These are phyloP conservation scores for Talaromyces sp. DNA, from an alignment of 2,329 filamentous ascomycete species.

Conservation along the genomic window DNA sequence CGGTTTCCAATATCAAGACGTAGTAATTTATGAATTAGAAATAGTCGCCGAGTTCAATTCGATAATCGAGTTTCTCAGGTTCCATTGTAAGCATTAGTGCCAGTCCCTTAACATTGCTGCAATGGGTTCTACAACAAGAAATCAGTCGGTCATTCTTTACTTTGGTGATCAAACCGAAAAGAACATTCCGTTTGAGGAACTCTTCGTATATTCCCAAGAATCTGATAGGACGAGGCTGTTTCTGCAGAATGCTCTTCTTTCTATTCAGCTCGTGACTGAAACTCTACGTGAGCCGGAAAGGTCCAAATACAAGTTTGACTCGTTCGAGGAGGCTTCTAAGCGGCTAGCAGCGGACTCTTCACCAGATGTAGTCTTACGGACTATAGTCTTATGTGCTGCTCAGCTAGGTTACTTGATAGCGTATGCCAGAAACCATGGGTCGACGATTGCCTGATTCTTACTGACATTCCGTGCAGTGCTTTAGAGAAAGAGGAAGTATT, in stretches of 20 bases:
- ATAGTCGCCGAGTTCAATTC: neutral
- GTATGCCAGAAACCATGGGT: neutral
- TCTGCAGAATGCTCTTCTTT: neutral
- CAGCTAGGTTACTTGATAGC: slow-evolving; percentile 9
- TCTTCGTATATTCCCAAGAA: neutral
- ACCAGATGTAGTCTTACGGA: slow-evolving; percentile 11
- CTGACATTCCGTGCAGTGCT: neutral
- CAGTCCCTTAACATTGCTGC: neutral
- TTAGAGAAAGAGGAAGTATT: slow-evolving; percentile 1
- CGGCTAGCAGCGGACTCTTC: neutral
- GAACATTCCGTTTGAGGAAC: neutral
- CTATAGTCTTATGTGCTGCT: slow-evolving; percentile 6
- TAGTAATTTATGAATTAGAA: neutral
- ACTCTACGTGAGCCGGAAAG: neutral
- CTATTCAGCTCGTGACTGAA: neutral
- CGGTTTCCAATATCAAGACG: neutral
- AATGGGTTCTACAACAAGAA: neutral
- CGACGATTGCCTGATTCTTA: neutral
- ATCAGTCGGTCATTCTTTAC: slow-evolving; percentile 5
- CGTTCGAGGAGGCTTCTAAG: neutral
- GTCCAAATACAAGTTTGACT: slow-evolving; percentile 2
- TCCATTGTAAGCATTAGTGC: neutral
- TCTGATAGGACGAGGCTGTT: neutral
- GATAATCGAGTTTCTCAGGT: neutral
- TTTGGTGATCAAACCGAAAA: slow-evolving; percentile 10